Conservation (phyloP, 495 filamentous ascomycete species). For the Choiromyces venosus region DNA sequence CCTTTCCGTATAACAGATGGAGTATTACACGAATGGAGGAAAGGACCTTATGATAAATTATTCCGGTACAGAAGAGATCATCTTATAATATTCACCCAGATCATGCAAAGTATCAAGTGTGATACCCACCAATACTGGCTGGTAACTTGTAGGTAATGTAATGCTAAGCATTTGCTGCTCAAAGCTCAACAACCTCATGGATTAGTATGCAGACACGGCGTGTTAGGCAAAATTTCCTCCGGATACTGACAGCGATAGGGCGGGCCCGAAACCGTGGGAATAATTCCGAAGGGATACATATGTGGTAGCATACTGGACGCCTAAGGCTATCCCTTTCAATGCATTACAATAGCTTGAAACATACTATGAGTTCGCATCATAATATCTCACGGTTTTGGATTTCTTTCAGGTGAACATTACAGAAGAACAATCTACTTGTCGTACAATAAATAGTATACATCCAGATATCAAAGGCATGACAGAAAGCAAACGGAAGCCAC, state of each 20-base stretch:
- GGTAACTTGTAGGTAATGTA: neutral
- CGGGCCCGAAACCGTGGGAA: neutral
- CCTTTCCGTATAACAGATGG: neutral
- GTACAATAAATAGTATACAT: constrained; percentile 20
- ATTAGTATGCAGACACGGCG: neutral
- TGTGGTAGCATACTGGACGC: neutral
- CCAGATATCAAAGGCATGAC: constrained; percentile 13
- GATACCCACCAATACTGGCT: neutral
- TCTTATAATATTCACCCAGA: neutral
- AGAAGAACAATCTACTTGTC: neutral
- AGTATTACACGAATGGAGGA: neutral
- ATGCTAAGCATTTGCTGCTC: neutral
- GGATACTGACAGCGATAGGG: neutral
- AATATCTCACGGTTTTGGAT: neutral
- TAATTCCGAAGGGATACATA: neutral
- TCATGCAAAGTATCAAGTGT: neutral
- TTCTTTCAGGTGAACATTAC: neutral
- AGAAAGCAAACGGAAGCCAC: constrained; percentile 5
- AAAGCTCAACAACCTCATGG: neutral
- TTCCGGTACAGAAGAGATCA: neutral
- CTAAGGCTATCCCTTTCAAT: neutral
- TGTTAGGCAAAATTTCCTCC: neutral
- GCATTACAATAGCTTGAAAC: neutral
- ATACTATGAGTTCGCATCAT: neutral
- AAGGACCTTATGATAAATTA: neutral